Percentiles rank a stretch among this genome's conserved stretches.
Conservation (phyloP, 176 grass and related monocot genomes). For the Hordeum marinum region DNA sequence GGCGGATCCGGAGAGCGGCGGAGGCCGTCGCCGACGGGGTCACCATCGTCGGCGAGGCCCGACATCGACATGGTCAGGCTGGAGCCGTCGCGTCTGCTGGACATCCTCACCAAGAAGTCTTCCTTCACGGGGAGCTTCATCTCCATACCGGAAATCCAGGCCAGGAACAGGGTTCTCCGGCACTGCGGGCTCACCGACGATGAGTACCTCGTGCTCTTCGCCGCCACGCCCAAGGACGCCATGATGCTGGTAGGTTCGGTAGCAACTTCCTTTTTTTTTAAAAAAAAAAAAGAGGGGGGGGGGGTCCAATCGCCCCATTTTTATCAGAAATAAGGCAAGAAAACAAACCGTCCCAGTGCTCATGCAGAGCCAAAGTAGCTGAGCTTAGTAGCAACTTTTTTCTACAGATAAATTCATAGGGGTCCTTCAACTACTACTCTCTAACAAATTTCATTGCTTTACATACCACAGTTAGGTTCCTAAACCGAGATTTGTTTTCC, state of each 20-base stretch:
- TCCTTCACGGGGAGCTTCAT: conserved; percentile 66
- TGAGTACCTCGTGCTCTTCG: conserved; percentile 69
- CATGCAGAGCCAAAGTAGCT: too few species aligned
- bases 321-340: too few species aligned
- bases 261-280: background rate
- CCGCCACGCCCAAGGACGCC: conserved; percentile 40
- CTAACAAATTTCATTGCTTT: too few species aligned
- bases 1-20: background rate
- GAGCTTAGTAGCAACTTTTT: too few species aligned
- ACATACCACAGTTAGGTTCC: too few species aligned
- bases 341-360: too few species aligned
- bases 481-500: too few species aligned
- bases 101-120: conserved; percentile 58
- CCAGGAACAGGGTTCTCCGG: conserved; percentile 46
- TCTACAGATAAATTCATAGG: too few species aligned
- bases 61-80: conserved; percentile 37
- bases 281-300: too few species aligned
- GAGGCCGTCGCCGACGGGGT: background rate
- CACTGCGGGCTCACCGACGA: conserved; percentile 58
- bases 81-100: conserved; percentile 58
- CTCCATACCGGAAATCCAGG: conserved; percentile 73
- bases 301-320: too few species aligned
- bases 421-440: too few species aligned
- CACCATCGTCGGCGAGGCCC: background rate
- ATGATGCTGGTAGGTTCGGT: conserved; percentile 45